Percentiles rank a stretch among this genome's conserved stretches.
Evolutionary conservation across 2,329 filamentous ascomycete genomes (phyloP).

Genomic region (Fusarium compactum): DNA sequence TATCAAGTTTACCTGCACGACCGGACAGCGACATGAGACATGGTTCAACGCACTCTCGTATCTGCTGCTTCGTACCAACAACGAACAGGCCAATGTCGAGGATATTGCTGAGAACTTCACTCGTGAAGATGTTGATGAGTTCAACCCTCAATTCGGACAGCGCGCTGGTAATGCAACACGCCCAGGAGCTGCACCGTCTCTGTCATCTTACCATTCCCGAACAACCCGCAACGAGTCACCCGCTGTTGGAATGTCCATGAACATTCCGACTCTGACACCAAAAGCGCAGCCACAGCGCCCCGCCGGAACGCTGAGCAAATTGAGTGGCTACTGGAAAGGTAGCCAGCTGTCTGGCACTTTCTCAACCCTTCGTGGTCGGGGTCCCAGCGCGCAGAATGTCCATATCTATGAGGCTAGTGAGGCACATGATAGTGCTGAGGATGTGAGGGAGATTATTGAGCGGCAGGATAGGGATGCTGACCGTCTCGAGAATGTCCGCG

Average conservation of each 20-base stretch:
- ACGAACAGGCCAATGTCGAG: slow-evolving; percentile 72
- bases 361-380: slow-evolving; percentile 66
- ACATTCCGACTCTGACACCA: slow-evolving; percentile 68
- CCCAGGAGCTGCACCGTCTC: slow-evolving; percentile 70
- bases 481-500: slow-evolving; percentile 91
- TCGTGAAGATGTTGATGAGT: slow-evolving; percentile 77
- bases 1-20: slow-evolving; percentile 94
- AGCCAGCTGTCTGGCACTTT: slow-evolving; percentile 63
- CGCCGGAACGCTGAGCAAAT: slow-evolving; percentile 65
- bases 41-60: slow-evolving; percentile 99
- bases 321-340: slow-evolving; percentile 71
- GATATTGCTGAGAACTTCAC: slow-evolving; percentile 69
- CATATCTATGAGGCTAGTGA: slow-evolving; percentile 72
- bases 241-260: slow-evolving; percentile 61
- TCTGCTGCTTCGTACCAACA: slow-evolving; percentile 80
- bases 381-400: slow-evolving; percentile 57
- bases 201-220: slow-evolving; percentile 85
- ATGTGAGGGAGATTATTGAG: slow-evolving; percentile 83
- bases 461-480: slow-evolving; percentile 81
- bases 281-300: slow-evolving; percentile 56
- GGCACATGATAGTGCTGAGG: slow-evolving; percentile 83
- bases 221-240: slow-evolving; percentile 76
- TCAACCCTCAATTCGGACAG: slow-evolving; percentile 75
- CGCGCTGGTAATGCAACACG: slow-evolving; percentile 55
- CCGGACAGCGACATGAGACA: slow-evolving; percentile 93